Evolutionary conservation across 2,329 filamentous ascomycete species (phyloP).

Genomic region (Venturia carpophila): DNA sequence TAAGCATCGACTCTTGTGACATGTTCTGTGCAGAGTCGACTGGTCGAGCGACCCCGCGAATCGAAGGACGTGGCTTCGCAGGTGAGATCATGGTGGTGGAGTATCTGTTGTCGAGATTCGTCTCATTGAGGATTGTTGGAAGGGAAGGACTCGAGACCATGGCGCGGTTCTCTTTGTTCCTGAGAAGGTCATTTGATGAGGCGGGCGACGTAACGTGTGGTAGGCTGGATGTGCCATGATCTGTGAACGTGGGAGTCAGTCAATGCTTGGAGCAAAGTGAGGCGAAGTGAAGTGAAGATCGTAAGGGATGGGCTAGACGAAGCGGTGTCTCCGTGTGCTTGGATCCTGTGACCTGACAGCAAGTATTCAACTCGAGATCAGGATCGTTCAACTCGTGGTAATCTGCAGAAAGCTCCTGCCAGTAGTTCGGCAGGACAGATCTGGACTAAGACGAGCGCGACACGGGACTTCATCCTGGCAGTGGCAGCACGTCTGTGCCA

Average conservation of each 20-base stretch:
- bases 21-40: background rate
- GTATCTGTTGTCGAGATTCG: background rate
- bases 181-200: constrained; percentile 7
- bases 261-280: background rate
- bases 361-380: background rate
- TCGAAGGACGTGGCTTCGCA: background rate
- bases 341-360: background rate
- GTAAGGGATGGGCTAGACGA: background rate
- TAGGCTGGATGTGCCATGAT: constrained; percentile 1
- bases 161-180: constrained; percentile 13
- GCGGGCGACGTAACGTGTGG: constrained; percentile 3
- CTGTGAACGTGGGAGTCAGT: constrained; percentile 4
- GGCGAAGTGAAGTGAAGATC: background rate
- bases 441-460: background rate
- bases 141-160: constrained; percentile 8
- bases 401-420: background rate
- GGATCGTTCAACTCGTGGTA: background rate
- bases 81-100: background rate
- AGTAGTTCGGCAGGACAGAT: background rate
- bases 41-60: constrained; percentile 3
- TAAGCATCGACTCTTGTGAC: constrained; percentile 10
- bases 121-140: constrained; percentile 5
- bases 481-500: background rate
- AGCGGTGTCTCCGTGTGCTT: background rate
- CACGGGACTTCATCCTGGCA: background rate